Evolutionary conservation across 2,329 filamentous ascomycete genomes (phyloP).

Genomic region (Chaetomium strumarium): DNA sequence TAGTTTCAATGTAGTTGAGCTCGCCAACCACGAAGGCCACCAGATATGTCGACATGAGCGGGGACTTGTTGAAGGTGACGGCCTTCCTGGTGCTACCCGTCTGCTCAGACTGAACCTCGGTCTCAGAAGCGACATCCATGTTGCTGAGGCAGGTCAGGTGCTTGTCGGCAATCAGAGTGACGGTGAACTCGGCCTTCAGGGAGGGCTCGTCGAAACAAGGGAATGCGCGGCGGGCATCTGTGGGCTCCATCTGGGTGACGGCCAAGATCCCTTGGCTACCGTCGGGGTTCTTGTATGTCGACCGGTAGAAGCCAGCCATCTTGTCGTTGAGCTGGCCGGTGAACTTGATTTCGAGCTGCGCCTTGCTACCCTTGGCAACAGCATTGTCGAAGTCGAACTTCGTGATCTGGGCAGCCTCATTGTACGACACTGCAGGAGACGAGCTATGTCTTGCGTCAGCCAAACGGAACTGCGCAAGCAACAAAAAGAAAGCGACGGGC

Average conservation of each 20-base stretch:
- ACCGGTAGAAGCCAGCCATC: conserved; percentile 86
- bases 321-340: conserved; percentile 78
- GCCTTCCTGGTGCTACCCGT: conserved; percentile 66
- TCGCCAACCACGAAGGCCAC: conserved; percentile 91
- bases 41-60: conserved; percentile 93
- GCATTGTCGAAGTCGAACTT: conserved; percentile 72
- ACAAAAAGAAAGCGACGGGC: conserved; percentile 9
- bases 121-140: conserved; percentile 86
- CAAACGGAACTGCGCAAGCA: neutral
- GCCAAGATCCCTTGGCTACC: conserved; percentile 78
- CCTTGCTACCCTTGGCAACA: conserved; percentile 69
- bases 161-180: conserved; percentile 87
- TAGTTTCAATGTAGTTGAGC: conserved; percentile 89
- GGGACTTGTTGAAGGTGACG: conserved; percentile 87
- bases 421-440: conserved; percentile 63
- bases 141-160: conserved; percentile 89
- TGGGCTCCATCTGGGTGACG: conserved; percentile 94
- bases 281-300: conserved; percentile 79
- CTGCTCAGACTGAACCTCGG: conserved; percentile 60
- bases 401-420: conserved; percentile 74
- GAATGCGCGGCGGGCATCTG: conserved; percentile 86
- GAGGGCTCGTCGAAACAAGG: conserved; percentile 96
- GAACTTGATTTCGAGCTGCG: conserved; percentile 70
- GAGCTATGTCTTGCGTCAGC: conserved; percentile 42
- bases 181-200: conserved; percentile 86